Evolutionary conservation across 192 early-diverging fungal genomes (phyloP).

Genomic region (Phlyctochytrium arcticum): DNA sequence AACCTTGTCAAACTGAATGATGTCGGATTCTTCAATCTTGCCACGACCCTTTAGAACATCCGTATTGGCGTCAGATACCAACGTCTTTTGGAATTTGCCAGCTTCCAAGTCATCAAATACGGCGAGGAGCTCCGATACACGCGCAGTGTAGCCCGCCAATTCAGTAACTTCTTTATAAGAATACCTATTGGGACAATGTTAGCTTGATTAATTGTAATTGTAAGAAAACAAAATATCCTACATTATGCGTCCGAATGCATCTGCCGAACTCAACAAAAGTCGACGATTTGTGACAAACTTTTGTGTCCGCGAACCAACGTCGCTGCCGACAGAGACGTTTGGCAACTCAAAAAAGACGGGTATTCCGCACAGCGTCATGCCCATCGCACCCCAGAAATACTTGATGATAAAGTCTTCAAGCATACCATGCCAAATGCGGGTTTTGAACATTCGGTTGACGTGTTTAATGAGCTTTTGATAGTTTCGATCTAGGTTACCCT

Average conservation of each 20-base stretch:
- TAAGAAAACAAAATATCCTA: conserved; percentile 6
- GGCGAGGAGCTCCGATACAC: conserved; percentile 79
- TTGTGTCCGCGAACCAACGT: conserved; percentile 41
- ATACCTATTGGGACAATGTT: not conserved
- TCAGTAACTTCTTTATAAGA: conserved; percentile 90
- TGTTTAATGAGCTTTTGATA: conserved; percentile 82
- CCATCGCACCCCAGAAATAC: conserved; percentile 95
- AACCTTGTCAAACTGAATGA: conserved; percentile 83
- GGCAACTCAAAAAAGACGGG: conserved; percentile 71
- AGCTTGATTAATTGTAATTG: not conserved
- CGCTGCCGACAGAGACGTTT: conserved; percentile 11
- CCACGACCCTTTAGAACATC: conserved; percentile 23
- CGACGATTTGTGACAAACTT: conserved; percentile 47
- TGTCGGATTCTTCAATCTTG: conserved; percentile 17
- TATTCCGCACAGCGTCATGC: conserved; percentile 77
- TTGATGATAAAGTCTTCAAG: conserved; percentile 98
- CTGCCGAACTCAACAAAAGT: conserved; percentile 80
- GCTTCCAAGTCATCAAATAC: conserved; percentile 85
- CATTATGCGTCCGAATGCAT: conserved; percentile 95
- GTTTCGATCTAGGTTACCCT: conserved; percentile 69
- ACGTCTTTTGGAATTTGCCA: conserved; percentile 72
- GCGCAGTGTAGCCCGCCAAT: conserved; percentile 89
- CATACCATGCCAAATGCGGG: conserved; percentile 89
- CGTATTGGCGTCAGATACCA: conserved; percentile 43
- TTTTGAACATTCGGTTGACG: conserved; percentile 78